These are phyloP conservation scores for Fusarium avenaceum DNA, from an alignment of 2,329 filamentous ascomycete genomes.

Conservation along the genomic window DNA sequence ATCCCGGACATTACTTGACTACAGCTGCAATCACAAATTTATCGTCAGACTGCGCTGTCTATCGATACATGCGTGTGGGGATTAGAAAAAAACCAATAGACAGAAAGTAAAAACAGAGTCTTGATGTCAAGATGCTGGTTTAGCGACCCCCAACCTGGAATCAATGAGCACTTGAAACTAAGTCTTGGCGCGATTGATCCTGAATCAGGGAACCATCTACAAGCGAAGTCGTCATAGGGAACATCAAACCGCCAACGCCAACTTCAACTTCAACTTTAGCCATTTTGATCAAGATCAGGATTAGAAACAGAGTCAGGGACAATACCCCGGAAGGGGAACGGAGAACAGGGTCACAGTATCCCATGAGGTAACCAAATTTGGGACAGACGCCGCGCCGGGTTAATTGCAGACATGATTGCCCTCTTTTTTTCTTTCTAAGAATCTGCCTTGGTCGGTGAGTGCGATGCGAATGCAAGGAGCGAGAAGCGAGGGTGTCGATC, in stretches of 20 bases:
- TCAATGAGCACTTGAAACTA: slow-evolving; percentile 27
- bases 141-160: slow-evolving; percentile 25
- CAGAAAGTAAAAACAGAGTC: slow-evolving; percentile 10
- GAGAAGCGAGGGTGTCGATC: background rate
- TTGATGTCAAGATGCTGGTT: slow-evolving; percentile 27
- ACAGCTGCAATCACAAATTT: background rate
- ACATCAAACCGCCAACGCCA: slow-evolving; percentile 13
- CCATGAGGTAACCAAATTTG: slow-evolving; percentile 22
- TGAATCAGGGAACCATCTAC: slow-evolving; percentile 36
- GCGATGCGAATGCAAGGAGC: background rate
- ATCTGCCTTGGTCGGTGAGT: slow-evolving; percentile 33
- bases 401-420: slow-evolving; percentile 16
- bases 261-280: slow-evolving; percentile 23
- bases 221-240: slow-evolving; percentile 37
- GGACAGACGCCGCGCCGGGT: slow-evolving; percentile 30
- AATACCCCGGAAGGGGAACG: slow-evolving; percentile 23
- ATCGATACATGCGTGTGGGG: background rate
- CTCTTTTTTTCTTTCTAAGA: background rate
- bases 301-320: slow-evolving; percentile 7
- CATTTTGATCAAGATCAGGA: slow-evolving; percentile 9
- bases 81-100: slow-evolving; percentile 12
- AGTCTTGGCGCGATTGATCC: slow-evolving; percentile 22
- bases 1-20: slow-evolving; percentile 29
- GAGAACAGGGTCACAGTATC: slow-evolving; percentile 5
- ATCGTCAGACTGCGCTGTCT: background rate